Evolutionary conservation across 2,329 filamentous ascomycete species (phyloP), one percentile per base, ranked within the genome.

Genomic region (Cladosporium sp.): DNA sequence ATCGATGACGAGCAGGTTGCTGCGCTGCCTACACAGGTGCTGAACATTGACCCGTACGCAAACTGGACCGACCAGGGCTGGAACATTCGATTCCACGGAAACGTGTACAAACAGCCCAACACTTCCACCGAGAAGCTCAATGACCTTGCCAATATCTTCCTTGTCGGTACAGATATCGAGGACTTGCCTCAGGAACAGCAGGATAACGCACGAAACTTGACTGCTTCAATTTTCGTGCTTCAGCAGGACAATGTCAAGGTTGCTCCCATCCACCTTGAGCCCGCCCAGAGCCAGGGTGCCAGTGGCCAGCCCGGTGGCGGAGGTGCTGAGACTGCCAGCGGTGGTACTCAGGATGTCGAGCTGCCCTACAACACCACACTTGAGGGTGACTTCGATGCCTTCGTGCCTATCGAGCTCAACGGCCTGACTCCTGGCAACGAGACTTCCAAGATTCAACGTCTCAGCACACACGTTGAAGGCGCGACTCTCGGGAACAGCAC

Each of bases 1-100:
- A 76, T 90, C 34, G 76, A 78, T 54, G 80, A 83, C 58, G 72
- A 74, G 32, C 81, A 87, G 53, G 69, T 90, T 36, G 78, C 74
- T 48, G 84, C 86, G 2, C 75, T 80, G 57, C 88, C 88, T 0
- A 90, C 87, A 0, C 80, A 89, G 61, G 87, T 88, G 4, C 73
- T 91, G 60, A 91, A 90, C 62, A 69, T 91, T 8, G 87, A 87
- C 12, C 77, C 77, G 2, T 78, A 78, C 10, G 89, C 80, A n/a
- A 92, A 92, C 62, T 92, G 87, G 84, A 91, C 89, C 1, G 78
- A 85, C n/a, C 73, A 84, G 58, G 87, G 87, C 34, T 92, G 89
- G 89, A 90, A 86, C 61, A 79, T 91, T 3, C 81, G 88, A 25
- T 83, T 91, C 61, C 89, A 88, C 63, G 89, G 89, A 64, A 91